Evolutionary conservation across 2,329 filamentous ascomycete species (phyloP), one percentile per base, ranked within the genome.

Genomic region (Diaporthe nobilis): DNA sequence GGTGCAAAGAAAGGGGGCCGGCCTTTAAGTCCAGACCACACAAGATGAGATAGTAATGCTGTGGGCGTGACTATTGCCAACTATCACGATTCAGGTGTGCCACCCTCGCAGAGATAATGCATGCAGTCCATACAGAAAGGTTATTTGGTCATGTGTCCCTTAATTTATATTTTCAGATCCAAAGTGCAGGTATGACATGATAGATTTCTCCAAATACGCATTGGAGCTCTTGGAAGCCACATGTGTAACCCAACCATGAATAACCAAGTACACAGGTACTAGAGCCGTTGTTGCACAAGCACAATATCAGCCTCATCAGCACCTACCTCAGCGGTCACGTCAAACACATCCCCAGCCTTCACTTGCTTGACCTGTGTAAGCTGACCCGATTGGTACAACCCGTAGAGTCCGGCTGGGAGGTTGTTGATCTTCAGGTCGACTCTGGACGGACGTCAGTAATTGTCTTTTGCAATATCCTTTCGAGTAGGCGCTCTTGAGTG

Each of bases 261-360:
- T 12, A 8, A 20, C 13, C 3, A 10, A 4, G 12, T 53, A 53
- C 25, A 25, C n/a, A 53, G 4, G 12, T 9, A 63, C 61, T 53
- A 68, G 13, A 51, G 8, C 20, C 28, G 20, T 28, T 74, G 28
- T 31, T 25, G 42, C 8, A 74, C 39, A n/a, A 74, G 51, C 15
- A 74, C 72, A 20, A 68, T 28, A 7, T 70, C 61, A 22, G 70
- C 51, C 22, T 74, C 72, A 37, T 74, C 72, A 47, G 39, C 61
- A 22, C 60, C 72, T 1, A 70, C 51, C 4, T 74, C 61, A 55
- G n/a, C 12, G 13, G 22, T 44, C 61, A 74, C 28, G 6, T 60
- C 61, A 39, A 74, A 44, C 4, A 37, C 51, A 5, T 47, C 72
- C 6, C 72, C 51, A 25, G 3, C 17, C 17, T 58, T 55, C 39